Evolutionary conservation across 305 asterid genomes (phyloP).

Genomic region (Fraxinus albicans): DNA sequence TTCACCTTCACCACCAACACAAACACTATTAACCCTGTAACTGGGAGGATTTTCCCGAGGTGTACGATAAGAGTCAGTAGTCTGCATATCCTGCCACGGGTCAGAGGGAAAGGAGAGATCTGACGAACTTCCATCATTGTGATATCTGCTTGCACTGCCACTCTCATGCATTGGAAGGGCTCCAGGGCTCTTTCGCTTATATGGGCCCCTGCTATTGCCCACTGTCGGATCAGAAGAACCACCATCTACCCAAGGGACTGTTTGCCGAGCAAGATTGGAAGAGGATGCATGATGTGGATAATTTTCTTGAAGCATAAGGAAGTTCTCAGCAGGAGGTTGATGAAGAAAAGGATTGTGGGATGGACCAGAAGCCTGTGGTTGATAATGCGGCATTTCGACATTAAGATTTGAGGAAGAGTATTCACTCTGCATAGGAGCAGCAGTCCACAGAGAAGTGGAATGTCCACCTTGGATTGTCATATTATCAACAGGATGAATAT

Average conservation of each 20-base stretch:
- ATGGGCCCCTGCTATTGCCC: constrained; percentile 50
- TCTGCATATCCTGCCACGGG: constrained; percentile 62
- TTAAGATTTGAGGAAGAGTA: constrained; percentile 39
- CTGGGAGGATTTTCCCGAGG: constrained; percentile 51
- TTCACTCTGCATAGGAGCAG: constrained; percentile 47
- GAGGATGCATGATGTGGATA: constrained; percentile 44
- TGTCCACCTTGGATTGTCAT: constrained; percentile 41
- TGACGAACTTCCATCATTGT: constrained; percentile 69
- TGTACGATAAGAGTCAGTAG: constrained; percentile 46
- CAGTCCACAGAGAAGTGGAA: constrained; percentile 53
- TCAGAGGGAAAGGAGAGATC: constrained; percentile 47
- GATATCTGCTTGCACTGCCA: constrained; percentile 47
- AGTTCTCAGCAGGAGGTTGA: constrained; percentile 41
- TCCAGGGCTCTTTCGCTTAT: constrained; percentile 67
- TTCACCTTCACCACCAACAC: constrained; percentile 59
- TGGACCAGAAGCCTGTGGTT: constrained; percentile 45
- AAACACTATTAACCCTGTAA: constrained; percentile 50
- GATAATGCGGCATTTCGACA: constrained; percentile 51
- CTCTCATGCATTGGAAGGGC: constrained; percentile 45
- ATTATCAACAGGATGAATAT: constrained; percentile 50
- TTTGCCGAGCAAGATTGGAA: constrained; percentile 43
- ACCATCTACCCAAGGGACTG: constrained; percentile 45
- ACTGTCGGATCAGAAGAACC: constrained; percentile 47
- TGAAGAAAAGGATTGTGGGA: constrained; percentile 48
- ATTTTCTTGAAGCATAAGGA: constrained; percentile 41